These are phyloP conservation scores for Neurospora sp. DNA, from an alignment of 495 filamentous ascomycete species.

Conservation along the genomic window DNA sequence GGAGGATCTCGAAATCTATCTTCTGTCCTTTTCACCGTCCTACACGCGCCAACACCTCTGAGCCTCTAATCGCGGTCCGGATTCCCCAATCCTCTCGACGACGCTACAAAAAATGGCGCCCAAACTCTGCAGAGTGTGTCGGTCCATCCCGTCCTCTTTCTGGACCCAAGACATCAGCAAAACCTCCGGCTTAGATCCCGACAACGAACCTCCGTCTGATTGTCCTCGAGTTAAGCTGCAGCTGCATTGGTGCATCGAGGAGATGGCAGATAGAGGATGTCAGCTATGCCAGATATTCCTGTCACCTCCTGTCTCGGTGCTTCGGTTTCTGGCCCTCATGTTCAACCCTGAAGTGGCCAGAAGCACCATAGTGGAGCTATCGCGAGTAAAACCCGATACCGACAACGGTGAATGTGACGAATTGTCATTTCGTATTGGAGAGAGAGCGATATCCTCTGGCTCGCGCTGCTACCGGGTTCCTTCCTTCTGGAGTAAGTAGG, in stretches of 20 bases:
- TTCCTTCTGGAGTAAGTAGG: not conserved
- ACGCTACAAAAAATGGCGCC: not conserved
- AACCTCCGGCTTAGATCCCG: not conserved
- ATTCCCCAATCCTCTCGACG: not conserved
- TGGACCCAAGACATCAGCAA: not conserved
- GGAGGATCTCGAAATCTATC: not conserved
- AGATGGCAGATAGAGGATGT: not conserved
- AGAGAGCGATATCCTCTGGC: not conserved
- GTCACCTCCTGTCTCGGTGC: not conserved
- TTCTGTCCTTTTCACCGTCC: no score
- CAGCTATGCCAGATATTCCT: not conserved
- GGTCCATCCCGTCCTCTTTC: not conserved
- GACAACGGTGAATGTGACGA: not conserved
- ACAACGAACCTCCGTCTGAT: not conserved
- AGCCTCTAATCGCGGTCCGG: not conserved
- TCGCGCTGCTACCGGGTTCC: not conserved
- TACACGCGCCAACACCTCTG: no score
- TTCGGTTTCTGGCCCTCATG: not conserved
- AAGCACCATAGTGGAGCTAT: not conserved
- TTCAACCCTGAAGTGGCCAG: not conserved
- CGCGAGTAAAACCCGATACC: not conserved
- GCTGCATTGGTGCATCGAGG: not conserved
- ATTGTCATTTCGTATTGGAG: not conserved
- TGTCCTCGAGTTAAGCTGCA: not conserved
- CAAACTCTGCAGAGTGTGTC: not conserved